Percentiles rank a stretch among this genome's conserved stretches.
Conservation (phyloP, 2,329 filamentous ascomycete species). For the Sporothrix brunneoviolacea region DNA sequence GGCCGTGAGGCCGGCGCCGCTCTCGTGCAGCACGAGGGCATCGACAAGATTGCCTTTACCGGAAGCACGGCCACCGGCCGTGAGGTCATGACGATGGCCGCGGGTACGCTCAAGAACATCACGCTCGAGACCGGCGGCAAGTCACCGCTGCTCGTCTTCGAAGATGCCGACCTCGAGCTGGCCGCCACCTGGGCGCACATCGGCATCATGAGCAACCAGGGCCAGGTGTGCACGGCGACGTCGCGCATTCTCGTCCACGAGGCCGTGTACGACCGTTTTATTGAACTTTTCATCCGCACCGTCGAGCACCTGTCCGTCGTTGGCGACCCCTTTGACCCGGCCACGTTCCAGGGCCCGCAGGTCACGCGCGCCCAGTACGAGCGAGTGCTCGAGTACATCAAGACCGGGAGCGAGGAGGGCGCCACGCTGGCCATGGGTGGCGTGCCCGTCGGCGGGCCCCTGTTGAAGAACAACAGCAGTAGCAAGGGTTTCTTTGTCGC, state of each 20-base stretch:
- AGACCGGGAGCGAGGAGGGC: conserved; percentile 59
- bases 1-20: conserved; percentile 60
- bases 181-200: conserved; percentile 47
- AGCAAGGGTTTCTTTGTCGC: conserved; percentile 18
- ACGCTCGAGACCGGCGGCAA: conserved; percentile 57
- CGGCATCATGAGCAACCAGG: conserved; percentile 50
- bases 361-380: conserved; percentile 63
- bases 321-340: conserved; percentile 60
- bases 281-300: conserved; percentile 54
- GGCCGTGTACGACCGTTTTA: conserved; percentile 51
- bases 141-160: conserved; percentile 51
- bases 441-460: conserved; percentile 28
- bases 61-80: conserved; percentile 61
- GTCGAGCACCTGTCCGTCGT: conserved; percentile 52
- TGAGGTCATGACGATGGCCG: conserved; percentile 61
- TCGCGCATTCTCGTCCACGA: conserved; percentile 56
- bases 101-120: conserved; percentile 52
- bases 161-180: conserved; percentile 54
- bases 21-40: conserved; percentile 54
- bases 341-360: conserved; percentile 64
- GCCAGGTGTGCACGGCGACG: conserved; percentile 56
- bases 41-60: conserved; percentile 71
- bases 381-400: conserved; percentile 59
- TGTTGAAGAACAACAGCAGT: conserved; percentile 33
- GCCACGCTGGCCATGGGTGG: conserved; percentile 57